phyloP scores from a whole-genome alignment of 495 filamentous ascomycete genomes.

The Gamarada debralockiae region DNA sequence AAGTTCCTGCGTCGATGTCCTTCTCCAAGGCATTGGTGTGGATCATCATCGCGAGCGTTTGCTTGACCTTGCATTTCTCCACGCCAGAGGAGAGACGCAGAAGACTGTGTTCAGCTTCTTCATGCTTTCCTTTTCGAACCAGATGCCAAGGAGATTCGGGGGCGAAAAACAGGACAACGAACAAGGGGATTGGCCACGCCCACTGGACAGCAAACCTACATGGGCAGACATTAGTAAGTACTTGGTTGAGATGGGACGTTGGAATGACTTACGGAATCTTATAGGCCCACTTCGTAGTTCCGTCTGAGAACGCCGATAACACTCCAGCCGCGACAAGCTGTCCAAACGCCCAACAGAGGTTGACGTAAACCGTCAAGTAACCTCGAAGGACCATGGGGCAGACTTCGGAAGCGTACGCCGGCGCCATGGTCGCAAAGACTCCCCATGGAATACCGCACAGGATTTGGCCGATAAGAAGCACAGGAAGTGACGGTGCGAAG shows the following conservation, averaged over 20 bases:
- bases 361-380: constrained; percentile 65
- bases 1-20: constrained; percentile 49
- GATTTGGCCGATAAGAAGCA: constrained; percentile 60
- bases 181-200: constrained; percentile 46
- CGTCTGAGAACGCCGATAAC: constrained; percentile 31
- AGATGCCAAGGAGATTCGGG: constrained; percentile 46
- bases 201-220: constrained; percentile 9
- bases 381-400: constrained; percentile 55
- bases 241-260: neutral
- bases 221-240: neutral
- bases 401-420: constrained; percentile 69
- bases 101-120: constrained; percentile 44
- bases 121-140: constrained; percentile 49
- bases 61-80: constrained; percentile 30
- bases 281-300: neutral
- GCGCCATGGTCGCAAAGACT: constrained; percentile 48
- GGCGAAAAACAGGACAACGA: constrained; percentile 34
- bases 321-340: constrained; percentile 57
- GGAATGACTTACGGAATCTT: constrained; percentile 6
- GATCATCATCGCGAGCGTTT: constrained; percentile 50
- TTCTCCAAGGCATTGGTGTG: constrained; percentile 58
- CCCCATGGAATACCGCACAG: constrained; percentile 71
- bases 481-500: constrained; percentile 56
- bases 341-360: constrained; percentile 42
- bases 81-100: constrained; percentile 36